Conservation (phyloP, 306 rosid genomes). For the Pachyrhizus erosus region DNA sequence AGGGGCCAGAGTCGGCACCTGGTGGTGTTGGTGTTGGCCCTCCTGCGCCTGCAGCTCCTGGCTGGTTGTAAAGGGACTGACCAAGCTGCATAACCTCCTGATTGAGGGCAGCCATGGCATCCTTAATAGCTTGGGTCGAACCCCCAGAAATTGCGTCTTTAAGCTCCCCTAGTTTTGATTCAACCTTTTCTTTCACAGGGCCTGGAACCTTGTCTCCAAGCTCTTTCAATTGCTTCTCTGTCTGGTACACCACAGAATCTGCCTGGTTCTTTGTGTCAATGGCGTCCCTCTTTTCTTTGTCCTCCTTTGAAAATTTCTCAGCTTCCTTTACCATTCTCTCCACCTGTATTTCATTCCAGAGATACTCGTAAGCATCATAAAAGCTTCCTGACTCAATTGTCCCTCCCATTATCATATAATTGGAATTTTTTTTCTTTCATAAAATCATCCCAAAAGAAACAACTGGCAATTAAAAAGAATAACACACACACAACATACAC, state of each 20-base stretch:
- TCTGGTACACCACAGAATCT: slow-evolving; percentile 91
- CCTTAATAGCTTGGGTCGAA: slow-evolving; percentile 79
- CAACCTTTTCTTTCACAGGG: slow-evolving; percentile 93
- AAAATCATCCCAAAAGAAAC: neutral
- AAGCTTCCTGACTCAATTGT: neutral
- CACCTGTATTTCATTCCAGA: slow-evolving; percentile 58
- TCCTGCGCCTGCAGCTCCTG: slow-evolving; percentile 68
- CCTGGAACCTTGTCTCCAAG: slow-evolving; percentile 91
- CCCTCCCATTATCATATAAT: neutral
- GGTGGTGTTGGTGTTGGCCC: slow-evolving; percentile 63
- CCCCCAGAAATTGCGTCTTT: slow-evolving; percentile 83
- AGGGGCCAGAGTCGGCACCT: slow-evolving; percentile 69
- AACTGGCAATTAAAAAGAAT: neutral
- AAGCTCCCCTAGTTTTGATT: slow-evolving; percentile 81
- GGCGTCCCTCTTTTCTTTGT: slow-evolving; percentile 93
- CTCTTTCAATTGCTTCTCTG: slow-evolving; percentile 94
- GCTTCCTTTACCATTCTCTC: slow-evolving; percentile 85
- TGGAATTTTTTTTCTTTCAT: neutral
- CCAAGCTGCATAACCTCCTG: slow-evolving; percentile 98
- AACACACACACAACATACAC: neutral
- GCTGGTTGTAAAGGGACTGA: slow-evolving; percentile 89
- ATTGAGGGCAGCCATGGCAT: slow-evolving; percentile 88
- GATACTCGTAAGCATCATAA: slow-evolving; percentile 8
- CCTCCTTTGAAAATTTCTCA: slow-evolving; percentile 80
- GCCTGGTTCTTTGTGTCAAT: slow-evolving; percentile 95